These are phyloP conservation scores for Taphrina wiesneri DNA, from an alignment of 1,139 yeast genomes.

Conservation along the genomic window DNA sequence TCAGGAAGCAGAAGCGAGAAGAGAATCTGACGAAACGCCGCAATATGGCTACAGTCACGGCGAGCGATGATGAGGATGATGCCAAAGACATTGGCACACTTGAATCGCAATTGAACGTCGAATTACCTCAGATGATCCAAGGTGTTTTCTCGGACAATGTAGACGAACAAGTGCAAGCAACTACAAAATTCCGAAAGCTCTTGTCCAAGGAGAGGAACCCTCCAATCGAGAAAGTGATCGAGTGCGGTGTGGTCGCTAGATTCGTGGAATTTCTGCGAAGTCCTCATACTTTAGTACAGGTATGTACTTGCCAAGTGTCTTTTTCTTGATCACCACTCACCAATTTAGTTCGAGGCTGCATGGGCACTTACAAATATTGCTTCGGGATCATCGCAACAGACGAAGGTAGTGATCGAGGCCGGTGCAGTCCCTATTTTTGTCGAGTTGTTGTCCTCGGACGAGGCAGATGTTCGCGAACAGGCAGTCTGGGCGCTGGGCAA, in stretches of 20 bases:
- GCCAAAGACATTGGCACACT: slow-evolving; percentile 46
- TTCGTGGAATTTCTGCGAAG: slow-evolving; percentile 83
- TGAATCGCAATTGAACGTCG: slow-evolving; percentile 52
- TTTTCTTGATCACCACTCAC: slow-evolving; percentile 5
- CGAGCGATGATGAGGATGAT: slow-evolving; percentile 53
- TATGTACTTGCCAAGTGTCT: slow-evolving; percentile 34
- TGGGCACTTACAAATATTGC: slow-evolving; percentile 99
- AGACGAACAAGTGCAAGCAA: slow-evolving; percentile 81
- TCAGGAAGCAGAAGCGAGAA: slow-evolving; percentile 94
- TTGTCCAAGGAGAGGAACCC: slow-evolving; percentile 94
- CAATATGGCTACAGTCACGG: slow-evolving; percentile 50
- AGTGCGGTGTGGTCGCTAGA: slow-evolving; percentile 88
- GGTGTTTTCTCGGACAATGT: slow-evolving; percentile 75
- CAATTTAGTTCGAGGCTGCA: slow-evolving; percentile 73
- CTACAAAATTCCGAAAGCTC: slow-evolving; percentile 89
- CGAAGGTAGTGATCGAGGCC: slow-evolving; percentile 83
- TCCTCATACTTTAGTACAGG: slow-evolving; percentile 76
- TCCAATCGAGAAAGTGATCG: slow-evolving; percentile 92
- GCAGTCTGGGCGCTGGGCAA: slow-evolving; percentile 99
- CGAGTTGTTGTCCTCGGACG: slow-evolving; percentile 71
- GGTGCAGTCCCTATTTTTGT: slow-evolving; percentile 94
- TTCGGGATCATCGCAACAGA: slow-evolving; percentile 89
- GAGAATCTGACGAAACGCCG: slow-evolving; percentile 92
- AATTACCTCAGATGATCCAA: slow-evolving; percentile 82
- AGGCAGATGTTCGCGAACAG: slow-evolving; percentile 92